A percentile compares a stretch with the other conserved stretches of the same genome.
phyloP scores from a whole-genome alignment of 345 rosid species.

The Eucalyptus coolabah region DNA sequence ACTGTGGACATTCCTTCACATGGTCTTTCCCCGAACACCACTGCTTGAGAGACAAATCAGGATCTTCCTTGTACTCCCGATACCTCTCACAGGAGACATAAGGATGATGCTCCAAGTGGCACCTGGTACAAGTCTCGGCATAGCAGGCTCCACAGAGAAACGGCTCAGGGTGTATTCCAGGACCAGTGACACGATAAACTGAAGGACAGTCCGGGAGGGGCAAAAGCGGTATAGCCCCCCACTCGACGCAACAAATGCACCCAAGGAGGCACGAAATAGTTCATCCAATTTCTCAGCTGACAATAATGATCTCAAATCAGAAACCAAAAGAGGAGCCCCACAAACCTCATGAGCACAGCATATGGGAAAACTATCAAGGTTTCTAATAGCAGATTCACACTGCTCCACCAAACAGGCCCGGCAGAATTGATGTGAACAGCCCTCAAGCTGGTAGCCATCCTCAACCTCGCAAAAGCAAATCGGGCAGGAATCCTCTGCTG shows the following conservation, averaged over 20 bases:
- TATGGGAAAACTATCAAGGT: conserved; percentile 57
- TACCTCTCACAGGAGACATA: conserved; percentile 62
- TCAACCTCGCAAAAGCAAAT: conserved; percentile 83
- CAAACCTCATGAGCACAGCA: conserved; percentile 45
- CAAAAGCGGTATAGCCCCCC: conserved; percentile 58
- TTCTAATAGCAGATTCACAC: conserved; percentile 55
- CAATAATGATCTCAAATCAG: conserved; percentile 53
- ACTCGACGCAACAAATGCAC: conserved; percentile 53
- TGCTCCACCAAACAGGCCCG: conserved; percentile 70
- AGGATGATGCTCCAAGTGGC: conserved; percentile 77
- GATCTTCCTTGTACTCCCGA: conserved; percentile 59
- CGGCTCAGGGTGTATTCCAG: conserved; percentile 10
- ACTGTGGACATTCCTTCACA: conserved; percentile 62
- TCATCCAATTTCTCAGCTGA: conserved; percentile 62
- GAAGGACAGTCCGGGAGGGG: conserved; percentile 90
- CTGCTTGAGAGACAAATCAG: conserved; percentile 63
- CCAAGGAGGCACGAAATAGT: conserved; percentile 66
- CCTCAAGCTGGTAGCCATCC: conserved; percentile 64
- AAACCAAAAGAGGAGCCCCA: conserved; percentile 27
- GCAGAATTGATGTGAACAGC: conserved; percentile 66
- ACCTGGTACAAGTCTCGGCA: conserved; percentile 55
- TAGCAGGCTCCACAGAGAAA: conserved; percentile 71
- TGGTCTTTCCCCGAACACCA: conserved; percentile 68
- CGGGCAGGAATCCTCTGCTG: conserved; percentile 28
- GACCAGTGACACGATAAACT: conserved; percentile 40